A percentile compares a stretch with the other conserved stretches of the same genome.
phyloP scores from a whole-genome alignment of 2,329 filamentous ascomycete genomes.

The Cytospora mali region DNA sequence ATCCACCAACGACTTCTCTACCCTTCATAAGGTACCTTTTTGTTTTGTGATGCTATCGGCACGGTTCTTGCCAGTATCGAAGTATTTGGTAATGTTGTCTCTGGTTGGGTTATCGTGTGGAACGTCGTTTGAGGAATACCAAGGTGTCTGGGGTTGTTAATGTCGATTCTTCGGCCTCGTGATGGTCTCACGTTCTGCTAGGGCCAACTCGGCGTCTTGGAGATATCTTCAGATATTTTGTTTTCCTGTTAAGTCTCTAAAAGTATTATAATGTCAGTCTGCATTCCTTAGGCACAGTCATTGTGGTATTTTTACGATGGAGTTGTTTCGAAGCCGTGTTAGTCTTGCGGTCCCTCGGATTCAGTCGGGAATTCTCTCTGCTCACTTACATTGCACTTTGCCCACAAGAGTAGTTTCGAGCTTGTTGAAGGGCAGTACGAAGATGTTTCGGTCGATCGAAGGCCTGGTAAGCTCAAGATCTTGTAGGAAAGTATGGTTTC shows the following conservation, averaged over 20 bases:
- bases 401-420: no score
- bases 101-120: background rate
- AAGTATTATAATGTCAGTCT: background rate
- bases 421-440: no score
- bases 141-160: background rate
- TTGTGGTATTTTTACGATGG: no score
- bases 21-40: background rate
- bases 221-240: no score
- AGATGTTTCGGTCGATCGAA: no score
- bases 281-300: background rate
- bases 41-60: background rate
- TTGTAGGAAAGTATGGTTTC: background rate
- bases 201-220: no score
- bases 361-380: no score
- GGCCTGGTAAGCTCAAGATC: background rate
- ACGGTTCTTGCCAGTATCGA: background rate
- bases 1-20: rapidly evolving
- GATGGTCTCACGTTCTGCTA: background rate
- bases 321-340: no score
- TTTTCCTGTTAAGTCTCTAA: background rate
- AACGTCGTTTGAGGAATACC: background rate
- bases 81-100: background rate
- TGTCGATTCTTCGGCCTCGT: background rate
- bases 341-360: no score
- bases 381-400: no score